Conservation (phyloP, 2,329 filamentous ascomycete genomes). For the Fusarium agapanthi region DNA sequence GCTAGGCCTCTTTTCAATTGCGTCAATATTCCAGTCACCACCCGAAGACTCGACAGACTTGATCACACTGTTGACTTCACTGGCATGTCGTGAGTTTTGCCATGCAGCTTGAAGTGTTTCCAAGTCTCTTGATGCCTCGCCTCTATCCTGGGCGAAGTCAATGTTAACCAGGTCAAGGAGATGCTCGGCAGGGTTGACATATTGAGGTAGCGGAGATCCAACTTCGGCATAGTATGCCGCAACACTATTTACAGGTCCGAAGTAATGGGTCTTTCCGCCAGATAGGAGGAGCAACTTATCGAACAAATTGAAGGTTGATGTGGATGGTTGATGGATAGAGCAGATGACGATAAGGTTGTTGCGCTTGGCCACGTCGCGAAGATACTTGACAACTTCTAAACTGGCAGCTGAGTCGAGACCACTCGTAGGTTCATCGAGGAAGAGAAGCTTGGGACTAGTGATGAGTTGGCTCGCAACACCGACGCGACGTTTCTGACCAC, state of each 20-base stretch:
- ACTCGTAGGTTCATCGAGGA: slow-evolving; percentile 85
- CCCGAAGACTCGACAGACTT: slow-evolving; percentile 43
- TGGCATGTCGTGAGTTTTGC: slow-evolving; percentile 36
- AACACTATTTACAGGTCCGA: slow-evolving; percentile 68
- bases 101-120: slow-evolving; percentile 41
- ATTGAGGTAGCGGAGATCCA: slow-evolving; percentile 70
- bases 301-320: slow-evolving; percentile 80
- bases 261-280: slow-evolving; percentile 75
- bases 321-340: slow-evolving; percentile 87
- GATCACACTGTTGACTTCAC: slow-evolving; percentile 36
- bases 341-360: slow-evolving; percentile 81
- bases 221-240: slow-evolving; percentile 70
- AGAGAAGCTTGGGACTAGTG: slow-evolving; percentile 81
- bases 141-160: slow-evolving; percentile 69
- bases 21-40: slow-evolving; percentile 25
- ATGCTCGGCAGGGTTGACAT: slow-evolving; percentile 83
- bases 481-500: slow-evolving; percentile 83
- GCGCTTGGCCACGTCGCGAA: slow-evolving; percentile 70
- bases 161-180: slow-evolving; percentile 81
- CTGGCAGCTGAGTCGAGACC: slow-evolving; percentile 82
- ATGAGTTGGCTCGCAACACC: slow-evolving; percentile 84
- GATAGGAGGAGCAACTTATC: slow-evolving; percentile 82
- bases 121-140: slow-evolving; percentile 52
- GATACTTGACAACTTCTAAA: slow-evolving; percentile 78
- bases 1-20: slow-evolving; percentile 50